Evolutionary conservation across 768 basidiomycete genomes (phyloP), one percentile per base, ranked within the genome.

Genomic region (Russula griseocarnosa): DNA sequence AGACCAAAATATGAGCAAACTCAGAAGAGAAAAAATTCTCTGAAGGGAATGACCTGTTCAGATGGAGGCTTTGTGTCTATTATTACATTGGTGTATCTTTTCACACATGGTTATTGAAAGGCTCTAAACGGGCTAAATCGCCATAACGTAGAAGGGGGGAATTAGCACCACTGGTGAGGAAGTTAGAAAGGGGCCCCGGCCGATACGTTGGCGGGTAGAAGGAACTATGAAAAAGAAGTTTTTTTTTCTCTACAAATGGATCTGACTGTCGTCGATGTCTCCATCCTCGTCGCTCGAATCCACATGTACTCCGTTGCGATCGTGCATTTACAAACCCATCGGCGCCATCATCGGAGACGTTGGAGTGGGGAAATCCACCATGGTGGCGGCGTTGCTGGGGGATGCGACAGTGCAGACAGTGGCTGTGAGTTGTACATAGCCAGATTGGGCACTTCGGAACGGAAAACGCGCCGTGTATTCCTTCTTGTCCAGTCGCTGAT

Each of bases 221-320:
- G 5, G 38, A 40, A 40, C 38, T 40, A 40, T 6, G 4, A 28
- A 28, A 40, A 40, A 40, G 16, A 13, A 5, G 38, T 16, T 18
- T 20, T 20, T 42, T n/a, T n/a, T n/a, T n/a, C 14, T 42, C 40
- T 42, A 42, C 40, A 18, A 42, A 44, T 44, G 42, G 38, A 36
- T 13, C 34, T 36, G 42, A n/a, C 20, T 2, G 28, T 77, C 81
- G 14, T 55, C 60, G 22, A 59, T 58, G 24, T 54, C 58, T 18
- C 57, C 63, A 34, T 47, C 57, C 4, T 64, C 57, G 71, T 73
- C 66, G 77, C 63, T 65, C 22, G 74, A 69, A 68, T 69, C 60
- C 30, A 66, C 57, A 52, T 42, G 55, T 16, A 58, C 59, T 16
- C 61, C 62, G 24, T 63, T 55, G 32, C 44, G 24, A 42, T 40